Conservation (phyloP, 768 basidiomycete species). For the Mycena sanguinolenta region DNA sequence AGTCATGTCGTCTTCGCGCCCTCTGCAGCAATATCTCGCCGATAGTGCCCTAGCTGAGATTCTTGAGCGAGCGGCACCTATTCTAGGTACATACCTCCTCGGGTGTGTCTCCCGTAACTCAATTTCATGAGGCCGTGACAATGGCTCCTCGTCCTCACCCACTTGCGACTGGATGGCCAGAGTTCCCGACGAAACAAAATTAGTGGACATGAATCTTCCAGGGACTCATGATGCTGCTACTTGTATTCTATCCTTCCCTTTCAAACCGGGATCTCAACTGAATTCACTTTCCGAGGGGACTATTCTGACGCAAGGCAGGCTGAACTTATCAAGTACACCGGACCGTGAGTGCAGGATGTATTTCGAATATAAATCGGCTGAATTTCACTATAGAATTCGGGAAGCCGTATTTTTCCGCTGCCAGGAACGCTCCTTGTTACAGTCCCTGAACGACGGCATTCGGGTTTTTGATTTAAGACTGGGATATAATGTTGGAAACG, state of each 20-base stretch:
- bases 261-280: not conserved
- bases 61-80: conserved; percentile 47
- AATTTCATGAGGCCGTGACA: conserved; percentile 37
- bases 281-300: conserved; percentile 53
- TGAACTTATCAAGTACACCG: conserved; percentile 58
- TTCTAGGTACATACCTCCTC: conserved; percentile 41
- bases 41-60: conserved; percentile 44
- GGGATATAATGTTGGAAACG: conserved; percentile 64
- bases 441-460: conserved; percentile 62
- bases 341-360: conserved; percentile 48
- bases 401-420: conserved; percentile 26
- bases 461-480: conserved; percentile 63
- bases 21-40: conserved; percentile 17
- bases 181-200: conserved; percentile 54
- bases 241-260: conserved; percentile 43
- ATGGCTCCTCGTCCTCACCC: conserved; percentile 48
- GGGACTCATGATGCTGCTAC: conserved; percentile 66
- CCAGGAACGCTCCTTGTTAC: conserved; percentile 60
- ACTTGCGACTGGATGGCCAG: conserved; percentile 63
- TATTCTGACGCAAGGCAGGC: conserved; percentile 58
- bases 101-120: not conserved
- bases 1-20: not conserved
- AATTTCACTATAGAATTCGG: not conserved
- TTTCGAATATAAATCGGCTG: not conserved
- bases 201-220: conserved; percentile 65